Evolutionary conservation across 2,329 filamentous ascomycete genomes (phyloP).

Genomic region (Ascochyta viciae-villosae): DNA sequence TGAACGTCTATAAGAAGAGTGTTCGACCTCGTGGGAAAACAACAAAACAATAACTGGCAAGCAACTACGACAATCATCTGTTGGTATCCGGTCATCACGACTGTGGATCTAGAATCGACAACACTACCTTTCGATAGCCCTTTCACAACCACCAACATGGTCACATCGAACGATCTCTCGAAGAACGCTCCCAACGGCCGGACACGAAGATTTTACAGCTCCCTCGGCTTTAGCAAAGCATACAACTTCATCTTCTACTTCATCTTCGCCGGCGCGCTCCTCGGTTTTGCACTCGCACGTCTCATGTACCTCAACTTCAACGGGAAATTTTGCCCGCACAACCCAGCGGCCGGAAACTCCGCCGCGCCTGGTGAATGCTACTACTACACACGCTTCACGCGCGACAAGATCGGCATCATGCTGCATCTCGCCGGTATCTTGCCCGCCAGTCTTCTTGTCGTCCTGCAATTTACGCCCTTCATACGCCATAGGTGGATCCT

Average conservation of each 20-base stretch:
- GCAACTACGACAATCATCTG: not conserved
- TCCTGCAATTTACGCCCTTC: conserved; percentile 53
- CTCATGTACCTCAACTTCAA: conserved; percentile 59
- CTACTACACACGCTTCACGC: conserved; percentile 46
- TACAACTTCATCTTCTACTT: conserved; percentile 65
- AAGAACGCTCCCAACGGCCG: conserved; percentile 20
- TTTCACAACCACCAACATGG: not conserved
- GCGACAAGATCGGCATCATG: conserved; percentile 50
- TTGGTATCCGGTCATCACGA: too few relatives aligned
- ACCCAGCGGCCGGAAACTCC: conserved; percentile 14
- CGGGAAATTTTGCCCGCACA: conserved; percentile 27
- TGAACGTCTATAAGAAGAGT: not conserved
- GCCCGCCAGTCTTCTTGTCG: conserved; percentile 50
- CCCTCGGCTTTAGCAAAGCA: conserved; percentile 62
- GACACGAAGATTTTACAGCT: conserved; percentile 35
- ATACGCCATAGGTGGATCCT: conserved; percentile 57
- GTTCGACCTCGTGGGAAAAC: not conserved
- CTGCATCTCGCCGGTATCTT: conserved; percentile 54
- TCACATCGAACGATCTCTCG: conserved; percentile 5
- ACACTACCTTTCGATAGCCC: not conserved
- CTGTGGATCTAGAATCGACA: not conserved
- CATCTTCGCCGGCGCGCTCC: conserved; percentile 28
- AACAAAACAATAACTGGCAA: not conserved
- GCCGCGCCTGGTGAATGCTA: conserved; percentile 55
- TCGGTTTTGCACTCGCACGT: conserved; percentile 55